These are phyloP conservation scores for Penicillium lagena DNA, from an alignment of 495 filamentous ascomycete species.

Conservation along the genomic window DNA sequence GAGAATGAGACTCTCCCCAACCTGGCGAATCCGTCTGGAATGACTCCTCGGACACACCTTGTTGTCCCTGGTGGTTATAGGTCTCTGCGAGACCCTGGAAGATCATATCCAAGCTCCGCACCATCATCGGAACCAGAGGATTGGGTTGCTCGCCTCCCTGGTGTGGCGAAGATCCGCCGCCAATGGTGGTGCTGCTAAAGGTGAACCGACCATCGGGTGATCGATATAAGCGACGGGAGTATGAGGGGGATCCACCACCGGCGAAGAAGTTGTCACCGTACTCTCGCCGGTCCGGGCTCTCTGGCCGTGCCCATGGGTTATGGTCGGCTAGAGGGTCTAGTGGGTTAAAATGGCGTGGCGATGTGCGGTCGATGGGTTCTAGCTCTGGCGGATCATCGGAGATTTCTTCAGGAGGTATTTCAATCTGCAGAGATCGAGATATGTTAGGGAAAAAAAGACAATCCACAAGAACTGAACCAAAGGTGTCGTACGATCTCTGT, in stretches of 20 bases:
- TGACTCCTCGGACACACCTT: slow-evolving; percentile 3
- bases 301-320: slow-evolving; percentile 33
- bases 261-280: neutral
- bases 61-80: slow-evolving; percentile 8
- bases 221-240: slow-evolving; percentile 37
- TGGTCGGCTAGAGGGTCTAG: slow-evolving; percentile 29
- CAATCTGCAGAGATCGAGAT: slow-evolving; percentile 31
- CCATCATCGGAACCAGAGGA: slow-evolving; percentile 22
- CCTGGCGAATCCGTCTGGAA: slow-evolving; percentile 7
- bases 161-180: slow-evolving; percentile 15
- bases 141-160: slow-evolving; percentile 11
- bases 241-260: slow-evolving; percentile 39
- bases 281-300: slow-evolving; percentile 30
- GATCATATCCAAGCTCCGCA: slow-evolving; percentile 25
- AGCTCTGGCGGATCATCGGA: slow-evolving; percentile 5
- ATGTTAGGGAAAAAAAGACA: slow-evolving; percentile 7
- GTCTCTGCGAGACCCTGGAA: slow-evolving; percentile 23
- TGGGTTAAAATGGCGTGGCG: slow-evolving; percentile 13
- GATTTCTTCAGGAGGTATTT: slow-evolving; percentile 29
- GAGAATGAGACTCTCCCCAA: slow-evolving; percentile 6
- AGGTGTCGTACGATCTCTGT: slow-evolving; percentile 62
- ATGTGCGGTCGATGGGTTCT: slow-evolving; percentile 12
- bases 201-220: slow-evolving; percentile 40
- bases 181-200: slow-evolving; percentile 31
- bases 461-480: slow-evolving; percentile 17